These are phyloP conservation scores for Papiliotrema flavescens DNA, from an alignment of 1,284 basidiomycete species.

Conservation along the genomic window DNA sequence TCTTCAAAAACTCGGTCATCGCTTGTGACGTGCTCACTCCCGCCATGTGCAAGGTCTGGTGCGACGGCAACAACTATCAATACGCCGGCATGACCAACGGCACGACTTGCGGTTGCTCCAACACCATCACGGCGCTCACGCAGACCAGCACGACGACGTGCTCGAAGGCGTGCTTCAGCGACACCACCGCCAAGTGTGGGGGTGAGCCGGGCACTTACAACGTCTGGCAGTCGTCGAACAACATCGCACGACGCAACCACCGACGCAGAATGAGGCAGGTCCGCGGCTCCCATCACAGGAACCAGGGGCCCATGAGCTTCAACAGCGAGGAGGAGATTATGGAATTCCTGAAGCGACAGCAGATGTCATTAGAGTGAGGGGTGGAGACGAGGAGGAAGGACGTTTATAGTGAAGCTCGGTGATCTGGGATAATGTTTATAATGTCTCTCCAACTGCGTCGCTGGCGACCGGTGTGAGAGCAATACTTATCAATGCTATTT, in stretches of 20 bases:
- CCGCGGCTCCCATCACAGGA: not conserved
- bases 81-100: constrained; percentile 24
- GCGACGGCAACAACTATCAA: constrained; percentile 25
- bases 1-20: constrained; percentile 19
- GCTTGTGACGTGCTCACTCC: constrained; percentile 23
- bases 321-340: not conserved
- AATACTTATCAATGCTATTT: too few relatives aligned
- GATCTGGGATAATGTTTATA: too few relatives aligned
- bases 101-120: constrained; percentile 25
- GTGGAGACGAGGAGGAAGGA: too few relatives aligned
- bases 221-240: not conserved
- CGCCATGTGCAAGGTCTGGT: constrained; percentile 30
- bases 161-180: constrained; percentile 1
- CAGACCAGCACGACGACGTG: not conserved
- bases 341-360: not conserved
- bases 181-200: constrained; percentile 1
- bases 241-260: not conserved
- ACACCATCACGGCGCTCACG: not conserved
- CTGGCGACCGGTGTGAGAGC: too few relatives aligned
- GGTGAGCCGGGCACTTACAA: not conserved
- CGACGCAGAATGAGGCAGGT: not conserved
- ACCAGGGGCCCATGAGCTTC: not conserved
- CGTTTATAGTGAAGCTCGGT: too few relatives aligned
- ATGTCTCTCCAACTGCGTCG: too few relatives aligned
- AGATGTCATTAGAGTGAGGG: not conserved